Evolutionary conservation across 768 basidiomycete genomes (phyloP), one percentile per base, ranked within the genome.

Genomic region (Hemileccinum rubropunctum): DNA sequence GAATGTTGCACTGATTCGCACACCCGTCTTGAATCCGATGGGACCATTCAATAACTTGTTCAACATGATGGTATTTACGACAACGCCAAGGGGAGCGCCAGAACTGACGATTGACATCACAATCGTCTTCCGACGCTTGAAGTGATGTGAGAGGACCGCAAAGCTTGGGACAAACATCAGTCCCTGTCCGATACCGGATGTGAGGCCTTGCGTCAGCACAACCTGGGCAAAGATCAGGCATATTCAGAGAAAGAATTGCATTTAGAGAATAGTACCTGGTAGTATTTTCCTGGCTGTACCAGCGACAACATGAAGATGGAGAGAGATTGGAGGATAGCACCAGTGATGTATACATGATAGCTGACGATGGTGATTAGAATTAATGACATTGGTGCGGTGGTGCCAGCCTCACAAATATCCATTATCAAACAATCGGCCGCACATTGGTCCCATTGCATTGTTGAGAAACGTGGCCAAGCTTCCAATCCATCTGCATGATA

Each of bases 51-150:
- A 52, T 27, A 45, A 52, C 26, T 72, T 63, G 60, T 87, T 86
- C 23, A 88, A 66, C 72, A 84, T 76, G 53, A 84, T 80, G 1
- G 83, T 80, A 47, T 83, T 76, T 13, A 79, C 55, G 17, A 80
- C 66, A 6, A 78, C 80, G 6, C 85, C 83, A 4, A 82, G 60
- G 2, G 79, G 73, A 26, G 76, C 72, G 20, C 76, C 76, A 28
- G 78, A 76, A 21, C 74, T 27, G 5, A 69, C 70, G 37, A 81
- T 58, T 7, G 78, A 75, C 56, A 76, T 74, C 6, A 76, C 75
- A 6, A 75, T 51, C 3, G 74, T 61, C 18, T 76, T 66, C 12
- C 67, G 63, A 39, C 61, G 62, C 23, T 60, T 59, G 63, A 80
- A 81, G 54, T 75, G 71, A 30, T 77, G 78, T 7, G 74, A 70